Base-by-base conservation (phyloP, 257 asterid genomes). In the Solanum bukasovii region DNA sequence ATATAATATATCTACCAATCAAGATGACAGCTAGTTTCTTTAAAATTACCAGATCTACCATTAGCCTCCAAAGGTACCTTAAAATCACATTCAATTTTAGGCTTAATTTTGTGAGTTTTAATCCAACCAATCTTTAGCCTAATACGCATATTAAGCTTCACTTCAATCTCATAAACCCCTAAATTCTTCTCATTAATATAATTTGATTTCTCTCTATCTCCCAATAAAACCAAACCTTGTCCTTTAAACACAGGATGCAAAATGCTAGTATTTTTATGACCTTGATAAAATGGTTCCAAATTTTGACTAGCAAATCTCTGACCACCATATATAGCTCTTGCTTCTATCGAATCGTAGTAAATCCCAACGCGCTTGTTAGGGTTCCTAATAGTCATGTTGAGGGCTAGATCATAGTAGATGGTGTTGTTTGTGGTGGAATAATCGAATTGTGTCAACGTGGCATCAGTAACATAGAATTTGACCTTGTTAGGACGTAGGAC, bases 281-380 rank as follows among this genome's bases (percentile, higher is more conserved):
- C 94, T 68, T 96, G 99, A 73, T 92, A 92, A 89, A 96, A 96
- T 20, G 90, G 89, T 67, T 65, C 89, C 93, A 96, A n/a, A 2
- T 83, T 40, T 4, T 86, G 84, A 88, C 90, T 85, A 33, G 29
- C 7, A 88, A 95, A 91, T 33, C 96, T 89, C 84, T 95, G 89
- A 7, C 95, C 98, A 46, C 90, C 91, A 91, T 97, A 97, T 1
- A 84, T 71, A 2, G 95, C 98, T 84, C 92, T 90, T 4, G 95
- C 98, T 90, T 95, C 96, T 88, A 97, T 93, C 12, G 18, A 86
- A 72, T 97, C 99, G 90, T 97, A 97, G 95, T 95, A 94, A 74
- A 97, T 88, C 6, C 97, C 96, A 84, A 97, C 91, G 1, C 98
- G 96, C 88, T 86, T 91, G 93, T 97, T 97, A 3, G 98, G 98